phyloP scores from a whole-genome alignment of 345 rosid species.

The Luvunga scandens region DNA sequence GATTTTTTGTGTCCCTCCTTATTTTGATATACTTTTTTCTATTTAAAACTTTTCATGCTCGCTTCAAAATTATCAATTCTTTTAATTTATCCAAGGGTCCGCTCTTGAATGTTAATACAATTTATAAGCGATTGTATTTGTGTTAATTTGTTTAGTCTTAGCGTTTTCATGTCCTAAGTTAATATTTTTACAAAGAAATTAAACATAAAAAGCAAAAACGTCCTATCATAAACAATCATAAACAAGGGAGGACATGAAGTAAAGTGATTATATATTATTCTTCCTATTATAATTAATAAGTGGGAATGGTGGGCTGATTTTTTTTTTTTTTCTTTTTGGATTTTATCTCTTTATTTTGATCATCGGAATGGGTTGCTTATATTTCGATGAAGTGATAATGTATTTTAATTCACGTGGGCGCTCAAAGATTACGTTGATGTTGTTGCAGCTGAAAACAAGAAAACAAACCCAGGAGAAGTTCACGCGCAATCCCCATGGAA shows the following conservation, averaged over 20 bases:
- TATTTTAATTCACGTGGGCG: background rate
- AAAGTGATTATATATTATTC: background rate
- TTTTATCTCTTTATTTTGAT: background rate
- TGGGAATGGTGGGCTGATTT: background rate
- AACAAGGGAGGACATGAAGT: background rate
- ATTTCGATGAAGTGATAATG: background rate
- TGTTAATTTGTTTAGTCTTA: too few species aligned
- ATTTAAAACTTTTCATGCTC: too few species aligned
- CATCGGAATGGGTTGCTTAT: background rate
- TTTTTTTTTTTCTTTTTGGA: too few species aligned
- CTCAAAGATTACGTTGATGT: background rate
- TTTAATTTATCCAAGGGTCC: too few species aligned
- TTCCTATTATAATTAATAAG: background rate
- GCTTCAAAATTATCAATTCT: too few species aligned
- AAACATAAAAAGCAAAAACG: too few species aligned
- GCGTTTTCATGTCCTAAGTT: too few species aligned
- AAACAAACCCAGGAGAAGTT: background rate
- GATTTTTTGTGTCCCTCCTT: too few species aligned
- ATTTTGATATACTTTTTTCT: too few species aligned
- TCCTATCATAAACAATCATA: background rate
- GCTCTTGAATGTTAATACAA: too few species aligned
- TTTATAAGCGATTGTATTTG: too few species aligned
- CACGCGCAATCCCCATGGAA: background rate
- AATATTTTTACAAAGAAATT: too few species aligned
- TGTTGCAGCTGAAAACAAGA: background rate